Evolutionary conservation across 2,329 filamentous ascomycete species (phyloP).

Genomic region (Diplodia sapinea): DNA sequence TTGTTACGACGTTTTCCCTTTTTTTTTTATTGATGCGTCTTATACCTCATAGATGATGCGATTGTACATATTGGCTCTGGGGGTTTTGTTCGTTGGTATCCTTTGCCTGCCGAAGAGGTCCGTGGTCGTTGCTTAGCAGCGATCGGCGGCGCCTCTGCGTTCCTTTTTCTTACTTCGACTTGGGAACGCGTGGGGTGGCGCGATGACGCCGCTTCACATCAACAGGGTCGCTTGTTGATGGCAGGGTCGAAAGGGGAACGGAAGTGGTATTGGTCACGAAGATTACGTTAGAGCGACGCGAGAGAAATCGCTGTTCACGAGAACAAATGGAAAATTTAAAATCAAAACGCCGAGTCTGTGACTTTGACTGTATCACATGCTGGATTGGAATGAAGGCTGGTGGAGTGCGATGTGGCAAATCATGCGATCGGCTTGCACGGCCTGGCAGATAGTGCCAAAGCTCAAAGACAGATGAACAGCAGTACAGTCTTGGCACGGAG

Average conservation of each 20-base stretch:
- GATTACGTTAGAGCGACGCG: background rate
- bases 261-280: background rate
- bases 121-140: constrained; percentile 3
- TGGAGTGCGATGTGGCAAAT: background rate
- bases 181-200: background rate
- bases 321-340: background rate
- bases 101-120: constrained; percentile 14
- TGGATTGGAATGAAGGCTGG: background rate
- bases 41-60: background rate
- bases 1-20: background rate
- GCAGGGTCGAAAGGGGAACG: constrained; percentile 8
- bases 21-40: background rate
- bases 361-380: background rate
- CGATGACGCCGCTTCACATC: constrained; percentile 12
- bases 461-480: no score
- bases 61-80: background rate
- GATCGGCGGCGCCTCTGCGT: constrained; percentile 22
- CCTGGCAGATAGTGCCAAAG: no score
- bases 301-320: background rate
- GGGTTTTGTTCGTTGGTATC: background rate
- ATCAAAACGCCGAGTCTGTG: background rate
- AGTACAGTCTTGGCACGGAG: no score
- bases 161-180: background rate
- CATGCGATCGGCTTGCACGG: no score
- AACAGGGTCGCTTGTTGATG: constrained; percentile 15